These are phyloP conservation scores for Chionographis japonica DNA, from an alignment of 106 monocot genomes.

Conservation along the genomic window DNA sequence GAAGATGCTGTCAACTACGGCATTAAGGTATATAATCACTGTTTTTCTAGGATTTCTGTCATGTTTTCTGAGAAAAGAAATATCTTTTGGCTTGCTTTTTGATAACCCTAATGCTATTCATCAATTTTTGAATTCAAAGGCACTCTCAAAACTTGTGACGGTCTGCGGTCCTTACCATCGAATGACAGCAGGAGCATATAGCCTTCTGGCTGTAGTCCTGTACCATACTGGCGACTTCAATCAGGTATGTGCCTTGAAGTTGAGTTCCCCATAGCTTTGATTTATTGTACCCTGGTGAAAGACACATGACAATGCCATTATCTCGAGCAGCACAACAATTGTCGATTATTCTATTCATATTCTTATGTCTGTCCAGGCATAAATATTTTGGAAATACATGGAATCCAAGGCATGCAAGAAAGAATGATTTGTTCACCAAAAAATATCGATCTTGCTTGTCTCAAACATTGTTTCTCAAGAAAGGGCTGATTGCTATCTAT, in stretches of 20 bases:
- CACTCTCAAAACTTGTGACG: constrained; percentile 88
- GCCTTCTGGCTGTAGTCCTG: constrained; percentile 94
- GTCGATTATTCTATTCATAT: too few relatives aligned
- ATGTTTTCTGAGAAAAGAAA: background rate
- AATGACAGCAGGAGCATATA: constrained; percentile 98
- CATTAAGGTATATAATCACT: constrained; percentile 52
- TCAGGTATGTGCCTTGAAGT: constrained; percentile 49
- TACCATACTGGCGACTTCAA: constrained; percentile 98
- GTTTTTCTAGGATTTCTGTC: background rate
- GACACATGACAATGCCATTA: too few relatives aligned
- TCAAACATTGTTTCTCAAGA: too few relatives aligned
- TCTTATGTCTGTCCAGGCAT: too few relatives aligned
- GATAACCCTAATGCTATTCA: background rate
- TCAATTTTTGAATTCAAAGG: constrained; percentile 38
- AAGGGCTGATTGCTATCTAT: too few relatives aligned
- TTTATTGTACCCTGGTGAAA: background rate
- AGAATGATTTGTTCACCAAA: too few relatives aligned
- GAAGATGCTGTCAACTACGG: constrained; percentile 97
- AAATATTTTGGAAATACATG: too few relatives aligned
- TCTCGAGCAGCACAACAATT: too few relatives aligned
- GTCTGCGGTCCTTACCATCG: constrained; percentile 97
- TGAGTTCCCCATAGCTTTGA: background rate
- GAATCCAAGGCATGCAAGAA: too few relatives aligned
- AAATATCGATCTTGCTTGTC: too few relatives aligned
- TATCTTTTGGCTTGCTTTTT: background rate